Conservation (phyloP, 305 asterid genomes). For the Stenogyne calaminthoides region DNA sequence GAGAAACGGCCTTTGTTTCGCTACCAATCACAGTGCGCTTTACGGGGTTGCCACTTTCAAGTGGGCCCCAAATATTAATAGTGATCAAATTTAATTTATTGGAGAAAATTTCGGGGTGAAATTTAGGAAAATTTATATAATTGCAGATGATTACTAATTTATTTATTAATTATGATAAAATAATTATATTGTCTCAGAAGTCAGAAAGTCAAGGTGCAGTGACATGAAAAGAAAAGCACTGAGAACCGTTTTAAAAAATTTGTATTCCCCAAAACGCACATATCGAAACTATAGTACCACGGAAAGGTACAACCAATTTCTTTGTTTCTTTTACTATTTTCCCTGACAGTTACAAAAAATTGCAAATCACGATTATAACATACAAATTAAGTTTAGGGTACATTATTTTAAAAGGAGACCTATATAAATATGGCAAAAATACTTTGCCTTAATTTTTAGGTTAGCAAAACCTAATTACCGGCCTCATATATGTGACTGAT, state of each 20-base stretch:
- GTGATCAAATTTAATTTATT: constrained; percentile 1
- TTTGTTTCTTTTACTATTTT: not conserved
- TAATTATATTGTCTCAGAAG: constrained; percentile 18
- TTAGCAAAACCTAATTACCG: not conserved
- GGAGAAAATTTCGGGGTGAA: not conserved
- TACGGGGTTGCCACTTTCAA: constrained; percentile 29
- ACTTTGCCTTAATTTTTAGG: not conserved
- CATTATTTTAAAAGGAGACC: no score
- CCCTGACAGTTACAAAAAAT: no score
- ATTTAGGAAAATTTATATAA: not conserved
- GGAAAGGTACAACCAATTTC: constrained; percentile 42
- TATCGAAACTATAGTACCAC: constrained; percentile 48
- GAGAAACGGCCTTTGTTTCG: constrained; percentile 35
- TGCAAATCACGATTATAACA: no score
- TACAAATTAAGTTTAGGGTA: no score
- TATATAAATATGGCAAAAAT: not conserved
- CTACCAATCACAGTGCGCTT: constrained; percentile 44
- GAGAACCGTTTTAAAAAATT: constrained; percentile 41
- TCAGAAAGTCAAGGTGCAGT: constrained; percentile 29
- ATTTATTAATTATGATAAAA: constrained; percentile 2
- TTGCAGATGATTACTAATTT: not conserved
- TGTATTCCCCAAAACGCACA: constrained; percentile 30
- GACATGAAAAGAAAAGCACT: constrained; percentile 31
- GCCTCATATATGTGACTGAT: constrained; percentile 10
- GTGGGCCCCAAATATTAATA: constrained; percentile 17